phyloP scores from a whole-genome alignment of 176 grass and related monocot genomes.

The Tillandsia leiboldiana region DNA sequence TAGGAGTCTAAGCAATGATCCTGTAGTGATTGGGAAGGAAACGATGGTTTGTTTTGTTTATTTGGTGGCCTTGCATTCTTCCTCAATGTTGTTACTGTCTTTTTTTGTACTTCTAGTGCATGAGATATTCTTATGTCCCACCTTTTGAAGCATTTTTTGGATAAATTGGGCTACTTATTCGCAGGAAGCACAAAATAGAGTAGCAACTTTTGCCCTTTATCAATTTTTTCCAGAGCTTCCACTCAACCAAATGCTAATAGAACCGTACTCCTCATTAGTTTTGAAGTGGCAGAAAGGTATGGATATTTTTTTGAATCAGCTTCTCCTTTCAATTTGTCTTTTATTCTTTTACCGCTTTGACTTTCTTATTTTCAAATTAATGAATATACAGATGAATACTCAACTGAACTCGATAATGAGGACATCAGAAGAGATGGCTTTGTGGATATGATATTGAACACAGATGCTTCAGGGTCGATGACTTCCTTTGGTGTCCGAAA shows the following conservation, averaged over 20 bases:
- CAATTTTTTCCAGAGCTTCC: constrained; percentile 89
- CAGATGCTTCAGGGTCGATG: constrained; percentile 15
- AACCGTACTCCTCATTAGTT: constrained; percentile 79
- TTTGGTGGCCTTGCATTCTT: no score
- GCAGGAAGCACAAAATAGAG: constrained; percentile 86
- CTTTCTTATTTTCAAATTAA: constrained; percentile 11
- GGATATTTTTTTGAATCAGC: constrained; percentile 21
- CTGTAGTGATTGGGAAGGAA: no score
- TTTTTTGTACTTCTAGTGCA: no score
- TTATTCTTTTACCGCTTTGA: constrained; percentile 15
- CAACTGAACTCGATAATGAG: constrained; percentile 52
- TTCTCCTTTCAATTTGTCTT: constrained; percentile 15
- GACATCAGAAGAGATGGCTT: constrained; percentile 66
- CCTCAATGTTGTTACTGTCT: no score
- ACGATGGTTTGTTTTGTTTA: no score
- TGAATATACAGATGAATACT: constrained; percentile 42
- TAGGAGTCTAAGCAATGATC: no score
- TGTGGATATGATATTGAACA: constrained; percentile 65
- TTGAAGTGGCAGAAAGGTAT: constrained; percentile 83
- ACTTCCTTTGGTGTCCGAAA: constrained; percentile 25
- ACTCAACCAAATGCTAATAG: constrained; percentile 60
- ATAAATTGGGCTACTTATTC: constrained; percentile 23
- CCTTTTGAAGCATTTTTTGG: background rate
- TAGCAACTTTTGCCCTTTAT: constrained; percentile 72
- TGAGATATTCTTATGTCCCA: background rate